Evolutionary conservation across 129 eudicot species (phyloP), one percentile per base, ranked within the genome.

Genomic region (Kitagawia praeruptora): DNA sequence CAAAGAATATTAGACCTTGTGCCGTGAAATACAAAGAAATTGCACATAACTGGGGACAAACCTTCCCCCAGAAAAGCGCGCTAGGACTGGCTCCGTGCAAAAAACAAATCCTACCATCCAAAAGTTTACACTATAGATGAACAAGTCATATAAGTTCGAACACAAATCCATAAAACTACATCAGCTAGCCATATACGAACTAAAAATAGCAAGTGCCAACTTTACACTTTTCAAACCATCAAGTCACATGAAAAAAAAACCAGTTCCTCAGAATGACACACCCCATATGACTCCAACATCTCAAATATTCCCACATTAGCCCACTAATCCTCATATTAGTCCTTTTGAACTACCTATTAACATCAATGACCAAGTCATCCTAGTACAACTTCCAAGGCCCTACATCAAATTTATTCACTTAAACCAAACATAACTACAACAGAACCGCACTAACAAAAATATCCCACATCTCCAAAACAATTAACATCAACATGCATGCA

Each of bases 311-410:
- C 61, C n/a, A 45, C 61, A 27, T 27, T 27, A 15, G 1, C 40
- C 18, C 48, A 75, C 39, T 48, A 74, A 74, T 74, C 56, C 77
- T 42, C 18, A 31, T 74, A 27, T 12, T 15, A 74, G 69, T 61
- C 69, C 56, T 74, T 74, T 74, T 74, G 85, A 84, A 84, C 87
- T 40, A 83, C 82, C 83, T 75, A 83, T 82, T 80, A 82, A 73
- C 83, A 84, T 82, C 88, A 85, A 89, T 82, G 86, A 85, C 89
- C 79, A 79, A 77, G 84, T 79, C 89, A 84, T 8, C 77, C 51
- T n/a, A 45, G 14, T 48, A 46, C 82, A 86, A 81, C 86, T 87
- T 87, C 74, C 79, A 31, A 85, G 91, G 89, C 69, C 96, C 96
- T 92, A 91, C 92, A 82, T 79, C 77, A 75, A 85, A 81, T 61